Evolutionary conservation across 768 basidiomycete genomes (phyloP).

Genomic region (Podaxis mareebaensis): DNA sequence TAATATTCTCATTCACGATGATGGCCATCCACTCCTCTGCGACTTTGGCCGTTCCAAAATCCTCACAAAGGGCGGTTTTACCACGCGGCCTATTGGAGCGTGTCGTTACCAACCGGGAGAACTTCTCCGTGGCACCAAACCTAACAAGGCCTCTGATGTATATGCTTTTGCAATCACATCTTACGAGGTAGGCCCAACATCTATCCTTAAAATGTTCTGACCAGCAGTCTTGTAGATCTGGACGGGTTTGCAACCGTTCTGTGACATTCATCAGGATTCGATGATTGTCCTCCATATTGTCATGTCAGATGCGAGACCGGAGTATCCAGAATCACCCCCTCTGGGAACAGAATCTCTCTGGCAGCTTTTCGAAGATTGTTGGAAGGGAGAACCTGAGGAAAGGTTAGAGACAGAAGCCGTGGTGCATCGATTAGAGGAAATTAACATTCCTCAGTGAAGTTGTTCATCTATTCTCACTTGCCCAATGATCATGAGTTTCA

Average conservation of each 20-base stretch:
- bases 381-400: neutral
- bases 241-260: too few relatives aligned
- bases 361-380: neutral
- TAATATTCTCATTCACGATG: conserved; percentile 16
- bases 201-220: too few relatives aligned
- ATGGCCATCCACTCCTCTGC: conserved; percentile 17
- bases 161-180: conserved; percentile 20
- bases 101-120: conserved; percentile 20
- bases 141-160: conserved; percentile 21
- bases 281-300: neutral
- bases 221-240: too few relatives aligned
- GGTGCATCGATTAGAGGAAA: neutral
- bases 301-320: neutral
- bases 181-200: neutral
- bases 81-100: conserved; percentile 18
- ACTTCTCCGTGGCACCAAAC: neutral
- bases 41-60: conserved; percentile 24
- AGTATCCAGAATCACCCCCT: neutral
- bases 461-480: too few relatives aligned
- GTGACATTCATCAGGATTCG: neutral
- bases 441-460: neutral
- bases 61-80: conserved; percentile 17
- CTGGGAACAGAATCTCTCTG: neutral
- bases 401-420: neutral
- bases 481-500: too few relatives aligned